A percentile compares a stretch with the other conserved stretches of the same genome.
These are phyloP conservation scores for Drechslera avenae DNA, from an alignment of 2,329 filamentous ascomycete genomes.

Conservation along the genomic window DNA sequence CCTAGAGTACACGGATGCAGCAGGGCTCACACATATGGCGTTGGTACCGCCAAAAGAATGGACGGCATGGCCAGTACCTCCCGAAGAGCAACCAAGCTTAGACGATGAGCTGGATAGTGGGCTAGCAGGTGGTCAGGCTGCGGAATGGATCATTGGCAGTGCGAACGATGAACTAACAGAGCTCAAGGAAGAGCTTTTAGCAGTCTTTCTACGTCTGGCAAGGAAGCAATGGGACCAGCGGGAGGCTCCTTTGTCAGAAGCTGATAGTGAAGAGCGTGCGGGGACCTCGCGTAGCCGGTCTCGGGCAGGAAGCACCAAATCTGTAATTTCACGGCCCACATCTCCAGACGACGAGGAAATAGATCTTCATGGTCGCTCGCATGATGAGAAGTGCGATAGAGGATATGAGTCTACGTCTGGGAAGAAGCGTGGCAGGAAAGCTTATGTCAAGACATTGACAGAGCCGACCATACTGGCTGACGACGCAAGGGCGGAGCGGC, in stretches of 20 bases:
- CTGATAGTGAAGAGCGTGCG: slow-evolving; percentile 5
- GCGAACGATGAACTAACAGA: slow-evolving; percentile 60
- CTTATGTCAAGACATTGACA: slow-evolving; percentile 7
- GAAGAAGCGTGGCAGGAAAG: slow-evolving; percentile 19
- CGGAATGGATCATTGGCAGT: slow-evolving; percentile 59
- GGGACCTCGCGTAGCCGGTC: slow-evolving; percentile 13
- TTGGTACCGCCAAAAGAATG: slow-evolving; percentile 63
- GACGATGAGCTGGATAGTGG: slow-evolving; percentile 50
- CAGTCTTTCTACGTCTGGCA: slow-evolving; percentile 67
- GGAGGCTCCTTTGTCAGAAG: slow-evolving; percentile 40
- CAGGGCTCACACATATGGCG: slow-evolving; percentile 35
- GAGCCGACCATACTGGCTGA: slow-evolving; percentile 67
- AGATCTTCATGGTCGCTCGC: too few relatives aligned
- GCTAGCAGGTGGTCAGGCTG: slow-evolving; percentile 51
- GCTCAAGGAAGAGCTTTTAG: slow-evolving; percentile 73
- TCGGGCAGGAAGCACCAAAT: slow-evolving; percentile 16
- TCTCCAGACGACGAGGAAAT: slow-evolving; percentile 3
- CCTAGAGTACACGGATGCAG: slow-evolving; percentile 31
- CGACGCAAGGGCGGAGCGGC: slow-evolving; percentile 67
- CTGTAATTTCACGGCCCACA: slow-evolving; percentile 3
- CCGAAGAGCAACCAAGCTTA: slow-evolving; percentile 64
- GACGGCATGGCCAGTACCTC: slow-evolving; percentile 83
- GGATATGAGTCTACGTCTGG: neutral
- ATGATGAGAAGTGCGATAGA: slow-evolving; percentile 7
- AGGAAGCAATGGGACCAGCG: slow-evolving; percentile 63